phyloP scores from a whole-genome alignment of 169 alveolate species.

The Plasmodium vivax region DNA sequence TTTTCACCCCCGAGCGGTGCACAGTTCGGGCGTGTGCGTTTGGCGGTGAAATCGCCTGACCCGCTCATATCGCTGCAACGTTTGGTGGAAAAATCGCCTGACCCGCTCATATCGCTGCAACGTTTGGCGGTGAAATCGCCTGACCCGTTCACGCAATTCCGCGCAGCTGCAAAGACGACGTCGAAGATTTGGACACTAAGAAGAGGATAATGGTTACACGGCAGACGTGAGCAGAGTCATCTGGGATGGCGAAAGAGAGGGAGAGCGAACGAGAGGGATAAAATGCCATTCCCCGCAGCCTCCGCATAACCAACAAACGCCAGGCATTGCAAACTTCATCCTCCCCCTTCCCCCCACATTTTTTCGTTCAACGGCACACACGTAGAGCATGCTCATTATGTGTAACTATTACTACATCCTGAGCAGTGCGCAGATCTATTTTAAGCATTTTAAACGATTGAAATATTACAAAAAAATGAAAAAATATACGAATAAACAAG shows the following conservation, averaged over 20 bases:
- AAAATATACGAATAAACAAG: not conserved
- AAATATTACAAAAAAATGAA: conserved; percentile 9
- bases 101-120: too few relatives aligned
- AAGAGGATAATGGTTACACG: not conserved
- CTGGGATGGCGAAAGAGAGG: not conserved
- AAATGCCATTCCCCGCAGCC: not conserved
- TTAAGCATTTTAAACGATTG: conserved; percentile 6
- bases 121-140: not conserved
- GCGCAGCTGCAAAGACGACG: not conserved
- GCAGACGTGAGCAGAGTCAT: not conserved
- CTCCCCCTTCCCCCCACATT: not conserved
- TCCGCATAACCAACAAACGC: not conserved
- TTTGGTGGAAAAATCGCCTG: not conserved
- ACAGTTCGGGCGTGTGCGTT: not conserved
- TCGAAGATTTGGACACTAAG: not conserved
- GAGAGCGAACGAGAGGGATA: not conserved
- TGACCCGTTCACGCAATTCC: not conserved
- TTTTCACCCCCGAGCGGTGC: not conserved
- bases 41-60: not conserved
- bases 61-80: not conserved
- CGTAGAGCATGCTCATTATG: conserved; percentile 26
- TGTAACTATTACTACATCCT: conserved; percentile 7
- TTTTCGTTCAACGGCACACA: not conserved
- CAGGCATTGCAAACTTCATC: not conserved
- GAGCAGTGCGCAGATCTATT: conserved; percentile 6